These are phyloP conservation scores for Flaveria linearis DNA, from an alignment of 129 eudicot genomes.

Conservation along the genomic window DNA sequence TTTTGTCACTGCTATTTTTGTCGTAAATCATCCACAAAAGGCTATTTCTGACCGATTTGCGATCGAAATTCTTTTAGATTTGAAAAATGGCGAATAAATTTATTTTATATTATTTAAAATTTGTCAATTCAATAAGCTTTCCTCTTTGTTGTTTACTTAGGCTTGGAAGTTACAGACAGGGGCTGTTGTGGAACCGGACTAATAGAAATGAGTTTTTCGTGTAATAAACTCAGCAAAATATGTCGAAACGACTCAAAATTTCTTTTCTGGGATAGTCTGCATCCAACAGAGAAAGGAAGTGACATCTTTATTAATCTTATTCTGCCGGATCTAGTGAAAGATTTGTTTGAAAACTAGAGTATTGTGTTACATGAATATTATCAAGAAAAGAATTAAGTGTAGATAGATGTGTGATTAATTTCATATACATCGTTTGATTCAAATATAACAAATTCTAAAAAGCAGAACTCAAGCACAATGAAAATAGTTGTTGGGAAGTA, in stretches of 20 bases:
- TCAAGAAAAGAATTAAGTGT: not conserved
- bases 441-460: not conserved
- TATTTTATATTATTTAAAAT: too few relatives aligned
- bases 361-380: not conserved
- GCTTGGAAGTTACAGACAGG: constrained; percentile 25
- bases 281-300: constrained; percentile 26
- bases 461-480: not conserved
- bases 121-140: not conserved
- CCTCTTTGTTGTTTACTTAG: constrained; percentile 5
- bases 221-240: constrained; percentile 10
- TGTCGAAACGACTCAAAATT: constrained; percentile 24
- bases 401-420: not conserved
- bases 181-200: constrained; percentile 35
- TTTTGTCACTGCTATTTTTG: too few relatives aligned
- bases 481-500: not conserved
- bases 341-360: constrained; percentile 4
- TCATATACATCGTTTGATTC: not conserved
- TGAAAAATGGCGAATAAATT: too few relatives aligned
- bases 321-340: constrained; percentile 26
- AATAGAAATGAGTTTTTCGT: constrained; percentile 13
- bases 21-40: too few relatives aligned
- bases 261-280: constrained; percentile 31
- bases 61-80: too few relatives aligned
- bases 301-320: not conserved
- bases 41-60: too few relatives aligned